A percentile compares a stretch with the other conserved stretches of the same genome.
Conservation (phyloP, 2,329 filamentous ascomycete species). For the Paecilomyces sp. region DNA sequence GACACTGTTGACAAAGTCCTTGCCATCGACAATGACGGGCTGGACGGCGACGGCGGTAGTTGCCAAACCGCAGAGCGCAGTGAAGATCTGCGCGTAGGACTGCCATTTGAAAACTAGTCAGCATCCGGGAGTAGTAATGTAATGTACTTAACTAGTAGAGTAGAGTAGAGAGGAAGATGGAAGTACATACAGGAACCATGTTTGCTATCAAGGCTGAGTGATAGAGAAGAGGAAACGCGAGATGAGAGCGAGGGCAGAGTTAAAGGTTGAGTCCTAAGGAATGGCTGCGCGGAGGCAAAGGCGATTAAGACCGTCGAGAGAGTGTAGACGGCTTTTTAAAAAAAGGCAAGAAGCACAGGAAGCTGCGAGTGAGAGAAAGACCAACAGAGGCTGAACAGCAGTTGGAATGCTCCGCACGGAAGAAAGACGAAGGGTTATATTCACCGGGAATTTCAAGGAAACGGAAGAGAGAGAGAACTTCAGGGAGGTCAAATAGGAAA, state of each 20-base stretch:
- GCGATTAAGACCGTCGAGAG: background rate
- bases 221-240: background rate
- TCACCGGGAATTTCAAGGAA: background rate
- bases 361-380: background rate
- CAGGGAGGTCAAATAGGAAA: background rate
- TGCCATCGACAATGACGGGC: slow-evolving; percentile 50
- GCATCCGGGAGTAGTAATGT: background rate
- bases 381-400: background rate
- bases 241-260: background rate
- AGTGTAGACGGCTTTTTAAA: background rate
- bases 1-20: slow-evolving; percentile 55
- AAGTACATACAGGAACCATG: background rate
- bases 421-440: background rate
- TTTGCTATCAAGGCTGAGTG: background rate
- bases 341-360: background rate
- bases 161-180: background rate
- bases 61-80: slow-evolving; percentile 35
- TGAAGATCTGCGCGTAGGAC: slow-evolving; percentile 28
- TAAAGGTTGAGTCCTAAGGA: background rate
- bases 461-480: background rate
- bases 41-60: slow-evolving; percentile 46
- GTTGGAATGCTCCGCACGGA: background rate
- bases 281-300: background rate
- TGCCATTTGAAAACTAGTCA: slow-evolving; percentile 4
- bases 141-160: too few relatives aligned